phyloP scores from a whole-genome alignment of 2,329 filamentous ascomycete species.

The Amauroascus niger region DNA sequence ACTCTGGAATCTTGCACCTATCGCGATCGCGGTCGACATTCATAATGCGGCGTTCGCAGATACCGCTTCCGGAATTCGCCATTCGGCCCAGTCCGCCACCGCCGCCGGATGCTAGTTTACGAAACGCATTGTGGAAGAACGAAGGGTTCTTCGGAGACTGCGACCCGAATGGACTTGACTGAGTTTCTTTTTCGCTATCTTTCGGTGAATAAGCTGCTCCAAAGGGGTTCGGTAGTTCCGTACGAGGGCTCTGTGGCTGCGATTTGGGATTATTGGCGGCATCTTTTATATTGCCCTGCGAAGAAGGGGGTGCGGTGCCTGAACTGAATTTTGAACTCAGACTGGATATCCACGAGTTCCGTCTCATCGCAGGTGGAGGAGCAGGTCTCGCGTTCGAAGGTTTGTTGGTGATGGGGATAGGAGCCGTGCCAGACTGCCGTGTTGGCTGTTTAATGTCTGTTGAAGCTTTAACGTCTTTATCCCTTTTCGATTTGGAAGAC shows the following conservation, averaged over 20 bases:
- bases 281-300: conserved; percentile 29
- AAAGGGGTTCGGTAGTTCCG: conserved; percentile 36
- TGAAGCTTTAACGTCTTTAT: not conserved
- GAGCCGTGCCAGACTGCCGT: not conserved
- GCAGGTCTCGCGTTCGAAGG: conserved; percentile 1
- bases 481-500: conserved; percentile 10
- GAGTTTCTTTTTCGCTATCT: conserved; percentile 36
- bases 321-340: conserved; percentile 87
- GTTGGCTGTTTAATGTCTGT: not conserved
- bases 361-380: conserved; percentile 34
- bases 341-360: conserved; percentile 84
- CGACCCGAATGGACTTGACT: conserved; percentile 38
- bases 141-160: conserved; percentile 63
- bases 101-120: conserved; percentile 59
- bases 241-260: conserved; percentile 24
- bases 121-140: conserved; percentile 70
- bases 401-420: conserved; percentile 1
- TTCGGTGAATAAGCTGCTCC: conserved; percentile 35
- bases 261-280: conserved; percentile 23
- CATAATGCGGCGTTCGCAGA: conserved; percentile 57
- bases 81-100: conserved; percentile 45
- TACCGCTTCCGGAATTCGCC: conserved; percentile 49
- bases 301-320: conserved; percentile 34
- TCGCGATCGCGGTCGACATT: conserved; percentile 76
- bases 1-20: conserved; percentile 66